Conservation (phyloP, 2,329 filamentous ascomycete species). For the Ophiosphaerella narmari region DNA sequence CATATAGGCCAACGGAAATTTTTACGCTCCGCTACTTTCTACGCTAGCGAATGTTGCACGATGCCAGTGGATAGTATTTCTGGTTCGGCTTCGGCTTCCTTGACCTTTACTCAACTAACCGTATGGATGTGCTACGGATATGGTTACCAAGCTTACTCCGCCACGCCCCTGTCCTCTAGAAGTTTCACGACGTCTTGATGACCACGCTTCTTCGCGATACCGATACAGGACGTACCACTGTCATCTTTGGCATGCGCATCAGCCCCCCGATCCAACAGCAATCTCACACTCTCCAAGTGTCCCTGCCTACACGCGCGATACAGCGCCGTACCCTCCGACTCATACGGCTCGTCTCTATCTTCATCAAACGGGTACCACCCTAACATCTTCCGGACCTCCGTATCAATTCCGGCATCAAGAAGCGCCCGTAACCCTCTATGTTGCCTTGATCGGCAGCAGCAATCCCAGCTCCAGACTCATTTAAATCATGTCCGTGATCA, state of each 20-base stretch:
- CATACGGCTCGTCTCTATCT: not conserved
- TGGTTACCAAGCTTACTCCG: too few species aligned
- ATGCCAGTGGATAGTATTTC: too few species aligned
- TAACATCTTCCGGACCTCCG: not conserved
- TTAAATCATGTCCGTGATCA: not conserved
- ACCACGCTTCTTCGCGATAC: not conserved
- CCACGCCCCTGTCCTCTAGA: not conserved
- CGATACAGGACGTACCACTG: not conserved
- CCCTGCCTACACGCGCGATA: constrained; percentile 1
- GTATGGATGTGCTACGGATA: too few species aligned
- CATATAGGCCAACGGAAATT: too few species aligned
- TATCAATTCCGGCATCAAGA: not conserved
- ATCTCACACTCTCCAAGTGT: not conserved
- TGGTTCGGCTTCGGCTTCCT: too few species aligned
- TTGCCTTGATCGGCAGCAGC: not conserved
- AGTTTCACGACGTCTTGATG: not conserved
- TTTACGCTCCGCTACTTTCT: too few species aligned
- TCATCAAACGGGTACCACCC: not conserved
- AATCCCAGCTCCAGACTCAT: not conserved
- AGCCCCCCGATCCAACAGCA: not conserved
- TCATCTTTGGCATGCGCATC: not conserved
- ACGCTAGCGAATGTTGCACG: too few species aligned
- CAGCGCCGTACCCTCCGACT: not conserved
- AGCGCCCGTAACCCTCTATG: not conserved
- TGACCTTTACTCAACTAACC: too few species aligned